These are phyloP conservation scores for Ogataea henricii DNA, from an alignment of 805 yeast genomes.

Conservation along the genomic window DNA sequence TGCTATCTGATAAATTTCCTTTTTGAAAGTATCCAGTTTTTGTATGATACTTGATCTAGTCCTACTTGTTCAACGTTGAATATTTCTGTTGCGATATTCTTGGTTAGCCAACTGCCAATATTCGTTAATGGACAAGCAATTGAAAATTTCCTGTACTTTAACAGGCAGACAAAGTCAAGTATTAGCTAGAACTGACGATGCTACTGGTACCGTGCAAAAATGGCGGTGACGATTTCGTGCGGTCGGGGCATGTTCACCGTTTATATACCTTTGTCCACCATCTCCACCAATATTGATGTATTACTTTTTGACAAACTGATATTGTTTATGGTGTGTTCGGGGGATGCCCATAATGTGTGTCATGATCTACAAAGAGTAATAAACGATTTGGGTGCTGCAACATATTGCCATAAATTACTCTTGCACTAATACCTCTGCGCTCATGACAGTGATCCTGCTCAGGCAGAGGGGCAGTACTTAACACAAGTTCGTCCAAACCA, in stretches of 20 bases:
- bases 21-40: no score
- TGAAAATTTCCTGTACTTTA: background rate
- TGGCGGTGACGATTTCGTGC: background rate
- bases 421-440: background rate
- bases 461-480: background rate
- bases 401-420: background rate
- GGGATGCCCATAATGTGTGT: slow-evolving; percentile 3
- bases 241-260: background rate
- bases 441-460: background rate
- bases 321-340: slow-evolving; percentile 1
- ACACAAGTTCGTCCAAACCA: background rate
- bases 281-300: background rate
- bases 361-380: background rate
- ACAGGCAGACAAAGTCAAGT: background rate
- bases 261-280: background rate
- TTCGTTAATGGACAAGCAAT: background rate
- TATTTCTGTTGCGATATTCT: background rate
- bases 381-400: background rate
- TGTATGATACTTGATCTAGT: no score
- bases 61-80: background rate
- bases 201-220: background rate
- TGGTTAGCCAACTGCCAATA: slow-evolving; percentile 1
- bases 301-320: background rate
- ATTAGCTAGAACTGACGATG: background rate
- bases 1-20: background rate